A percentile compares a stretch with the other conserved stretches of the same genome.
phyloP scores from a whole-genome alignment of 805 yeast species.

The Saccharomycopsis vini region DNA sequence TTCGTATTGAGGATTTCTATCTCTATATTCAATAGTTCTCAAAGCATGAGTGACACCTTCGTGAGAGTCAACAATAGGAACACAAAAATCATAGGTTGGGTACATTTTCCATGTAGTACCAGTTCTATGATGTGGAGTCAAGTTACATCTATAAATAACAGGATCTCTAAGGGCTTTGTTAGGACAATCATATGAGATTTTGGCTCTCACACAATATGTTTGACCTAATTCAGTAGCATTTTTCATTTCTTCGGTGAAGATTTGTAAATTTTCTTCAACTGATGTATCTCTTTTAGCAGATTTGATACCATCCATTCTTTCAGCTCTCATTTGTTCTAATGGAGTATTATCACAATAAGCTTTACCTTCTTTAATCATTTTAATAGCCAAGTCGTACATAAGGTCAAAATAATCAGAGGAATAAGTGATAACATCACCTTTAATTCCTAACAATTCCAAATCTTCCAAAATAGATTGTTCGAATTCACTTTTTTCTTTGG shows the following conservation, averaged over 20 bases:
- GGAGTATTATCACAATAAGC: constrained; percentile 98
- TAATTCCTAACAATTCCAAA: constrained; percentile 79
- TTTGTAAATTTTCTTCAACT: constrained; percentile 81
- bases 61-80: constrained; percentile 87
- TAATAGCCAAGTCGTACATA: constrained; percentile 80
- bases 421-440: constrained; percentile 80
- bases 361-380: constrained; percentile 88
- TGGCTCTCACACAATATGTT: constrained; percentile 91
- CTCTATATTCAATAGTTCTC: constrained; percentile 97
- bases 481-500: constrained; percentile 91
- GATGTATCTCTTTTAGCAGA: constrained; percentile 87
- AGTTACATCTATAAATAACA: constrained; percentile 92
- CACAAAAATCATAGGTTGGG: constrained; percentile 99
- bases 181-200: constrained; percentile 81
- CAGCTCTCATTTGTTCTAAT: constrained; percentile 92
- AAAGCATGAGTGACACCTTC: constrained; percentile 98
- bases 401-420: constrained; percentile 89
- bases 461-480: constrained; percentile 93
- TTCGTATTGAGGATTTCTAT: constrained; percentile 95
- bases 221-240: constrained; percentile 89
- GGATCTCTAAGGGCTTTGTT: constrained; percentile 98
- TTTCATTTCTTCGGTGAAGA: constrained; percentile 88
- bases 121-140: constrained; percentile 97
- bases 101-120: constrained; percentile 90
- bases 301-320: constrained; percentile 95